Conservation (phyloP, 192 early-diverging fungal species). For the Rhizophagus prolifer region DNA sequence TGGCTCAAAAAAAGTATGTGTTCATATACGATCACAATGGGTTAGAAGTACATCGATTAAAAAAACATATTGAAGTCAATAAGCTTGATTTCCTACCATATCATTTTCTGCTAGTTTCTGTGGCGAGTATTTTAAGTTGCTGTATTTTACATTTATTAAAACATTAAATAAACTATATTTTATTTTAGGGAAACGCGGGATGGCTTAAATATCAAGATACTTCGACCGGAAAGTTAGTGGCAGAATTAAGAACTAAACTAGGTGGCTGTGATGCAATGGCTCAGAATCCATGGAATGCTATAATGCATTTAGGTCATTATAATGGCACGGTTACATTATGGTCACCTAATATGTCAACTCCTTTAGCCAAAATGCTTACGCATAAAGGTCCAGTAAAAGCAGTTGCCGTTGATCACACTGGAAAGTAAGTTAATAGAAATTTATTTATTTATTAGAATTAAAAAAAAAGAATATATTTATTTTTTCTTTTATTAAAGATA, state of each 20-base stretch:
- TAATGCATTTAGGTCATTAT: conserved; percentile 87
- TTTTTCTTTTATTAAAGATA: conserved; percentile 45
- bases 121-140: conserved; percentile 41
- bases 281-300: conserved; percentile 89
- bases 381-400: conserved; percentile 85
- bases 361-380: conserved; percentile 93
- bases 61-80: conserved; percentile 79
- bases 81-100: conserved; percentile 88
- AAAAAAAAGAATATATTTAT: neutral
- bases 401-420: conserved; percentile 76
- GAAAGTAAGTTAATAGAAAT: conserved; percentile 26
- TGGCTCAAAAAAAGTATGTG: conserved; percentile 92
- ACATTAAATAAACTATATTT: neutral
- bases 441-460: neutral
- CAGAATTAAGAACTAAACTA: conserved; percentile 73
- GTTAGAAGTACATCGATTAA: conserved; percentile 85
- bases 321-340: conserved; percentile 89
- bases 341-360: conserved; percentile 79
- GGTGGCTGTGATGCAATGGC: conserved; percentile 81
- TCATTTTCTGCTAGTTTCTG: conserved; percentile 85
- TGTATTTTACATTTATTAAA: neutral
- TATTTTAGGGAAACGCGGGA: conserved; percentile 68
- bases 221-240: conserved; percentile 82
- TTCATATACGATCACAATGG: conserved; percentile 94
- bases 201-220: conserved; percentile 91